phyloP scores from a whole-genome alignment of 108 stramenopile species.

The Parietichytrium sp. region DNA sequence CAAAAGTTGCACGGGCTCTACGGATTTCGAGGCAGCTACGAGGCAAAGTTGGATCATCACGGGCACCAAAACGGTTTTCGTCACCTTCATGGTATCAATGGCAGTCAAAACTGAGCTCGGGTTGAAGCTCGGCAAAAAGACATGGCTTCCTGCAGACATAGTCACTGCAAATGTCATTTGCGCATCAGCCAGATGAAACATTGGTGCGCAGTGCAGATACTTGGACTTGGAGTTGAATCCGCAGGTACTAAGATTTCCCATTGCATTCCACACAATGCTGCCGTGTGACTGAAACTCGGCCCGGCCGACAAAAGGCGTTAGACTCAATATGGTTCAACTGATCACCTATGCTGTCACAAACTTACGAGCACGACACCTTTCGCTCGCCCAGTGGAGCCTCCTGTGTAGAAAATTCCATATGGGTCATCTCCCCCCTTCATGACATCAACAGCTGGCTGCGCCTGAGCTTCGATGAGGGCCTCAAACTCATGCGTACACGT shows the following conservation, averaged over 20 bases:
- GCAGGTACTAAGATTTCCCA: background rate
- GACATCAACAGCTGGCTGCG: background rate
- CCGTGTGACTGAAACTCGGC: no score
- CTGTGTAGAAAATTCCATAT: conserved; percentile 89
- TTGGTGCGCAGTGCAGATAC: background rate
- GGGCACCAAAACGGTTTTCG: background rate
- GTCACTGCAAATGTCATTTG: background rate
- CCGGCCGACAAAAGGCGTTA: no score
- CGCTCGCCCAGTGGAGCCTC: conserved; percentile 85
- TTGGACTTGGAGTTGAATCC: background rate
- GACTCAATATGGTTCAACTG: no score
- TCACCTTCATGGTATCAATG: background rate
- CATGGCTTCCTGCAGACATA: background rate
- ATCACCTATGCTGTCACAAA: no score
- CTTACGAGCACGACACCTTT: conserved; percentile 98
- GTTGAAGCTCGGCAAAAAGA: background rate
- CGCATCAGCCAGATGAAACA: background rate
- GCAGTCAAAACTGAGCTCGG: background rate
- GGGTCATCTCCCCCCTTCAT: conserved; percentile 66
- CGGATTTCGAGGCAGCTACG: no score
- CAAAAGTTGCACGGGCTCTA: no score
- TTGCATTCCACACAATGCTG: conserved; percentile 61
- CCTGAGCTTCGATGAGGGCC: background rate
- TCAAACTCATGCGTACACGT: background rate
- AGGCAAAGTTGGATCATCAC: background rate